Conservation (phyloP, 129 eudicot genomes). For the Ambrosia artemisiifolia region DNA sequence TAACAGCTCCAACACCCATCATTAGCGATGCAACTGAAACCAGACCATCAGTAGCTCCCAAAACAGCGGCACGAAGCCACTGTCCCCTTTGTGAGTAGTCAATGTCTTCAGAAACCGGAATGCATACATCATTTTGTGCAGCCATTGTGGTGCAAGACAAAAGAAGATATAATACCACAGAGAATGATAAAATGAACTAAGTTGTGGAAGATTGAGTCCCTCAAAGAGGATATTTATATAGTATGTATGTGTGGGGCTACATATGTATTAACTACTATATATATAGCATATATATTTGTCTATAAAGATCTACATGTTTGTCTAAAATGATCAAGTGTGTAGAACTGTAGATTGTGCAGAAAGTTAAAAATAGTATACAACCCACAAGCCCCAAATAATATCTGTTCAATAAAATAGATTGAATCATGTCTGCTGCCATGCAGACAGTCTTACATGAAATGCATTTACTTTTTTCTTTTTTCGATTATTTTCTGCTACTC, state of each 20-base stretch:
- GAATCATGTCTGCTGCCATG: not conserved
- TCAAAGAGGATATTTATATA: slow-evolving; percentile 26
- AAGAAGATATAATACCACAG: slow-evolving; percentile 5
- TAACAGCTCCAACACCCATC: slow-evolving; percentile 45
- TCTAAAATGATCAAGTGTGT: slow-evolving; percentile 11
- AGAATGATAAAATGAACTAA: not conserved
- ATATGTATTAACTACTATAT: not conserved
- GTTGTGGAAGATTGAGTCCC: slow-evolving; percentile 24
- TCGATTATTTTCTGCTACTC: not conserved
- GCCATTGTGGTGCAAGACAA: slow-evolving; percentile 30
- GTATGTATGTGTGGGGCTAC: not conserved
- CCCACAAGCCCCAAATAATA: slow-evolving; percentile 25
- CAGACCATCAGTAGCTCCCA: slow-evolving; percentile 46
- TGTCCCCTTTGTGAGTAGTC: slow-evolving; percentile 40
- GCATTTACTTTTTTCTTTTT: not conserved
- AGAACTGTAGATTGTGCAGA: slow-evolving; percentile 25
- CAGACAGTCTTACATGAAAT: not conserved
- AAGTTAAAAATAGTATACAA: slow-evolving; percentile 32
- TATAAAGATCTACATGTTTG: not conserved
- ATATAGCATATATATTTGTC: not conserved
- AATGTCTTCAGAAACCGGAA: slow-evolving; percentile 14
- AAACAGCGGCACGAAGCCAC: slow-evolving; percentile 50
- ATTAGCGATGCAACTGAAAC: slow-evolving; percentile 38
- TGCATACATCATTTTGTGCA: slow-evolving; percentile 23
- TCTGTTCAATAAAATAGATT: not conserved